Base-by-base conservation (phyloP, 805 yeast genomes). In the Kuraishia borneana region DNA sequence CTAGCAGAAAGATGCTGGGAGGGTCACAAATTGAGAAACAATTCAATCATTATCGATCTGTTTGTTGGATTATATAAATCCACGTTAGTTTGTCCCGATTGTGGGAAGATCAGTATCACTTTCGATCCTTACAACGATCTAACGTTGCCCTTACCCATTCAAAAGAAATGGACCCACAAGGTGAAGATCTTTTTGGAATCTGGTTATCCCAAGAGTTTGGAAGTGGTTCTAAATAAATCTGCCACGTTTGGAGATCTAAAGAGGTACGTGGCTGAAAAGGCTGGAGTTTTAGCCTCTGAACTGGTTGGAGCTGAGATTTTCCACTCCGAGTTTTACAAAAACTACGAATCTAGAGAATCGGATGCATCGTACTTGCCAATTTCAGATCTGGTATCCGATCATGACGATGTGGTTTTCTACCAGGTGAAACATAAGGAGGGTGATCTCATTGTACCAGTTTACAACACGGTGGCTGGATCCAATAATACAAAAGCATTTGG, bases 91-190 rank as follows among this genome's bases (percentile, higher is more conserved):
- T 89, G 98, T 50, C 97, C 97, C 0, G 76, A 59, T 6, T 92
- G 98, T 56, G 51, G 66, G 14, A 79, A 79, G 44, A 70, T 83
- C 6, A 80, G 94, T 19, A 69, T 89, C 18, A 88, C 96, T 0
- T 92, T 88, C 58, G 98, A 89, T 53, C 97, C 98, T 0, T 89
- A 76, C 50, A 84, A 76, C 57, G 96, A 87, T 49, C 59, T 89
- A 42, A 87, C 98, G 0, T 59, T 89, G 30, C 97, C 97, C 0
- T 61, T 89, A 18, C 97, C 97, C 1, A 72, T 79, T 2, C 71
- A 72, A 31, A 71, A 76, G 33, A 63, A 68, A 32, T 88, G 96
- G 95, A 57, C 61, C 21, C 78, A 76, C 27, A 67, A 67, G 16
- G 64, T 89, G 23, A 61, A 69, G 2, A 58, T 84, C 13, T 68